Evolutionary conservation across 306 rosid species (phyloP).

Genomic region (Trichosanthes cucumerina): DNA sequence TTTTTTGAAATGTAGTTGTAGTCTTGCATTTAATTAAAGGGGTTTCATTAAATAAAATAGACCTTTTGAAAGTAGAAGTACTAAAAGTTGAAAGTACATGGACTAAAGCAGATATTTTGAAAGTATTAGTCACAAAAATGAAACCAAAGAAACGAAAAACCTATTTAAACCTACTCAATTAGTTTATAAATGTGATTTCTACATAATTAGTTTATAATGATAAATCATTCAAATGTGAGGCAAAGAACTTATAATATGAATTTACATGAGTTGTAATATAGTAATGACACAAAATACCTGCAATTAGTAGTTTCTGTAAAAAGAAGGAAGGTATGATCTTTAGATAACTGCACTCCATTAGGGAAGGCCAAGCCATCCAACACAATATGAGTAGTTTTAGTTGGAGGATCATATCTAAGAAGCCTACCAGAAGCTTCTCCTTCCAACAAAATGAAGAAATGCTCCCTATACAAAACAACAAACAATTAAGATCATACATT

Average conservation of each 20-base stretch:
- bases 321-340: constrained; percentile 56
- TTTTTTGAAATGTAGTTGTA: background rate
- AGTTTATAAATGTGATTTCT: too few species aligned
- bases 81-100: background rate
- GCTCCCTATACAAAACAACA: constrained; percentile 24
- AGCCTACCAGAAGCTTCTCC: constrained; percentile 93
- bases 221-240: too few species aligned
- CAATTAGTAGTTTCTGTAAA: constrained; percentile 89
- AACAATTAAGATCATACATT: background rate
- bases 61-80: background rate
- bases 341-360: constrained; percentile 73
- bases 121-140: too few species aligned
- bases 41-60: background rate
- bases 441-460: constrained; percentile 74
- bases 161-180: too few species aligned
- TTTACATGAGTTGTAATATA: too few species aligned
- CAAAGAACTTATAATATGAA: too few species aligned
- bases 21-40: too few species aligned
- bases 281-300: constrained; percentile 31
- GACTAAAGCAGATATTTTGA: background rate
- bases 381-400: constrained; percentile 69
- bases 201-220: too few species aligned
- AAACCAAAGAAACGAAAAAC: too few species aligned
- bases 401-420: constrained; percentile 77
- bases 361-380: constrained; percentile 91